Percentiles rank a stretch among this genome's conserved stretches.
Conservation (phyloP, 495 filamentous ascomycete genomes). For the Aspergillus sclerotiicarbonarius region DNA sequence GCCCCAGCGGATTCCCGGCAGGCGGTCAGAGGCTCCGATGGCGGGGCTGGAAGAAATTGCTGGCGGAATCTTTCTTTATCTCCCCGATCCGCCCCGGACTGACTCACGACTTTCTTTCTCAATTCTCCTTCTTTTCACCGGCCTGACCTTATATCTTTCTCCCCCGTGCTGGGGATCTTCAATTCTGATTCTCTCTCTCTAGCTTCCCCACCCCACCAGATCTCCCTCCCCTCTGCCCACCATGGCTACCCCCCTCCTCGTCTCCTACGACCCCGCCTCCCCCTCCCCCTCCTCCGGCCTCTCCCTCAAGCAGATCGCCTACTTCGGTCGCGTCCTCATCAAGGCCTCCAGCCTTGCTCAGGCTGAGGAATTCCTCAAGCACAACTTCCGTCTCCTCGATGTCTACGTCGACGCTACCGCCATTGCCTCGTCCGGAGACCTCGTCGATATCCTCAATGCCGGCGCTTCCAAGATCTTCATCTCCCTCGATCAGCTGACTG, state of each 20-base stretch:
- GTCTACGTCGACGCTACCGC: constrained; percentile 75
- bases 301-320: constrained; percentile 67
- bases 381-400: constrained; percentile 63
- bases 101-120: neutral
- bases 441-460: constrained; percentile 77
- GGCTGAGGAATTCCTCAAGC: constrained; percentile 66
- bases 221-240: constrained; percentile 6
- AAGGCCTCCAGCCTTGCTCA: constrained; percentile 57
- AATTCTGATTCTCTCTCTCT: constrained; percentile 5
- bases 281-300: constrained; percentile 51
- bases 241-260: constrained; percentile 52
- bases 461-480: constrained; percentile 90
- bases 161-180: constrained; percentile 10
- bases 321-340: constrained; percentile 74
- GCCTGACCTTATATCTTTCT: neutral
- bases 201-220: neutral
- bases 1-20: neutral
- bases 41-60: constrained; percentile 6
- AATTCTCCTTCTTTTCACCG: neutral
- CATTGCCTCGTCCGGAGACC: constrained; percentile 64
- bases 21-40: constrained; percentile 6
- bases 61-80: constrained; percentile 2
- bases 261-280: constrained; percentile 45
- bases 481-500: constrained; percentile 59
- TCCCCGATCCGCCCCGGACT: neutral